Conservation (phyloP, 768 basidiomycete genomes). For the Suillus lakei region DNA sequence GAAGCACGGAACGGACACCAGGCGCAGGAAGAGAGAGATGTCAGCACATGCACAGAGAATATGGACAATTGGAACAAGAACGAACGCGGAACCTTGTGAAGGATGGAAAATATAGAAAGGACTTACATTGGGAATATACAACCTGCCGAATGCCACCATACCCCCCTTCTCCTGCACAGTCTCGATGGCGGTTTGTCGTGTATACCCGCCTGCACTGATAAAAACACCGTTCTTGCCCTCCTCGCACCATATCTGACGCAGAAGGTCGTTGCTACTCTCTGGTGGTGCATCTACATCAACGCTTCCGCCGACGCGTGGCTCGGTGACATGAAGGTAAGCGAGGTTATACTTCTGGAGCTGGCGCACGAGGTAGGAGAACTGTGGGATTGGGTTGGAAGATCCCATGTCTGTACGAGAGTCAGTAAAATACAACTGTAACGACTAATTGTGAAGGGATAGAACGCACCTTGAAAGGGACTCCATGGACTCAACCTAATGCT, state of each 20-base stretch:
- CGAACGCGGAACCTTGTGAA: too few species aligned
- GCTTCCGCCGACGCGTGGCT: constrained; percentile 32
- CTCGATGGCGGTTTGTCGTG: constrained; percentile 2
- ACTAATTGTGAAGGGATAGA: constrained; percentile 2
- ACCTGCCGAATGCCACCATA: constrained; percentile 10
- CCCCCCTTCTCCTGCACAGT: constrained; percentile 6
- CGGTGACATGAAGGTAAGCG: constrained; percentile 48
- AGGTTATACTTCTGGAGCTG: constrained; percentile 31
- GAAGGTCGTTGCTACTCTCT: constrained; percentile 28
- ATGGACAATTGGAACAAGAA: too few species aligned
- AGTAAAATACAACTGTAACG: not conserved
- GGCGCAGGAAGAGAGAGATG: not conserved
- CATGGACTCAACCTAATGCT: constrained; percentile 51
- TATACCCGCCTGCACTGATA: constrained; percentile 10
- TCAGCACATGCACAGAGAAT: not conserved
- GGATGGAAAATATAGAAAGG: too few species aligned
- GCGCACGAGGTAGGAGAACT: constrained; percentile 38
- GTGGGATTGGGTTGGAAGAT: constrained; percentile 39
- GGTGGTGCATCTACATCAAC: constrained; percentile 9
- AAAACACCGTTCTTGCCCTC: constrained; percentile 6
- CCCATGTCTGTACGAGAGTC: constrained; percentile 37
- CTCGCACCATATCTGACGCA: constrained; percentile 31
- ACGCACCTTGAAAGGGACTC: constrained; percentile 38
- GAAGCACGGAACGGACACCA: too few species aligned
- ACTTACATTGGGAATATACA: constrained; percentile 9